These are phyloP conservation scores for Phytophthora constricta DNA, from an alignment of 352 stramenopile species.

Conservation along the genomic window DNA sequence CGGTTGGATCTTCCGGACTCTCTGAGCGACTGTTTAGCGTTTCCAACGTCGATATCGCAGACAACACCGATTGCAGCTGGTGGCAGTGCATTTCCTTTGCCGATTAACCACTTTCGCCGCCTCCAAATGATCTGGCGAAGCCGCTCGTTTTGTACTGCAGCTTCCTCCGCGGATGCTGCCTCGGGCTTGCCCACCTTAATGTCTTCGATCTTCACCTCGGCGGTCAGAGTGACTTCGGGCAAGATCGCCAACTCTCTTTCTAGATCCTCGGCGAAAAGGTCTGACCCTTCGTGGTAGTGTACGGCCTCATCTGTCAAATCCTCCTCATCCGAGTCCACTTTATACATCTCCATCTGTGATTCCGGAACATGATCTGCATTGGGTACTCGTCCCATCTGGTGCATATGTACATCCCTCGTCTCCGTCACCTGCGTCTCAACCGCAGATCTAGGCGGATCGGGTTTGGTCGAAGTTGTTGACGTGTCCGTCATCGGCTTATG, in stretches of 20 bases:
- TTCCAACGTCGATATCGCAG: conserved; percentile 25
- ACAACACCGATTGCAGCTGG: conserved; percentile 5
- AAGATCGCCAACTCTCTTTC: conserved; percentile 9
- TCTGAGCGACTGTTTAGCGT: conserved; percentile 15
- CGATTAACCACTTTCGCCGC: conserved; percentile 8
- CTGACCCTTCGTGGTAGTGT: conserved; percentile 4
- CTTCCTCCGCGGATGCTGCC: not conserved
- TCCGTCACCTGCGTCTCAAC: too few relatives aligned
- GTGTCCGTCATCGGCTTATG: too few relatives aligned
- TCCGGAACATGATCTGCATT: too few relatives aligned
- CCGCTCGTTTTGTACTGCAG: not conserved
- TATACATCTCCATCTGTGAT: not conserved
- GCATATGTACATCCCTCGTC: too few relatives aligned
- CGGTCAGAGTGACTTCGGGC: conserved; percentile 5
- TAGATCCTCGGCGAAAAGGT: conserved; percentile 18
- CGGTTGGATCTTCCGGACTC: conserved; percentile 2
- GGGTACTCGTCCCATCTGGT: too few relatives aligned
- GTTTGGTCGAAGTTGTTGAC: too few relatives aligned
- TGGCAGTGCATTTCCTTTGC: conserved; percentile 19
- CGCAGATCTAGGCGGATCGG: too few relatives aligned
- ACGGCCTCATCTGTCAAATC: not conserved
- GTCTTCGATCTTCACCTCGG: conserved; percentile 12
- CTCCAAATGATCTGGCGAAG: conserved; percentile 9
- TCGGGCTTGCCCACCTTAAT: conserved; percentile 2
- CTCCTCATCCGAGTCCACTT: not conserved